Evolutionary conservation across 164 flowering plant genomes (phyloP), one percentile per base, ranked within the genome.

Genomic region (Berberis vulgaris): DNA sequence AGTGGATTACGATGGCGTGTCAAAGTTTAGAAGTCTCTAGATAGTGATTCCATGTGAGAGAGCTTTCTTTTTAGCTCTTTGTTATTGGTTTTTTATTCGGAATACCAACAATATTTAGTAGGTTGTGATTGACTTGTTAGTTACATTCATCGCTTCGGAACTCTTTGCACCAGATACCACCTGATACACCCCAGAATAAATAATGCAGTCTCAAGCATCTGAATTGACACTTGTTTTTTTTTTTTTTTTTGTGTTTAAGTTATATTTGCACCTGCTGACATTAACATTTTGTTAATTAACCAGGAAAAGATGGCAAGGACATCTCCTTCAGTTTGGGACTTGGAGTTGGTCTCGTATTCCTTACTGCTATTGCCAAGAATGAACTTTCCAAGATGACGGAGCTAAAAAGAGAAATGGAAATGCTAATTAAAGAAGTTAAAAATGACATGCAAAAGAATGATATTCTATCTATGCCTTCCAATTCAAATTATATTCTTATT

Each of bases 361-460:
- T 89, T 1, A 54, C 81, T 46, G 82, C 81, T 52, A 65, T 78
- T 1, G 71, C 76, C 52, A 89, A 74, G 73, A 77, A 69, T 65
- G 89, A 89, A 62, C 75, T 82, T 45, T 54, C 67, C 45, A 80
- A 81, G 72, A 81, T 85, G 80, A 68, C 54, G 12, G 83, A 81
- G 63, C 60, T 85, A 66, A 72, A 77, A 45, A 66, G 49, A 13
- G 76, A 84, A 70, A 77, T 84, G 80, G 88, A 87, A 68, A 42
- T 40, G 6, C 64, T 82, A 61, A 68, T 84, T 50, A 74, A 77
- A 54, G 80, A 77, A 62, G 57, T 62, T 13, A 85, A 75, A 61
- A 73, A 73, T 55, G 80, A 73, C 52, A 54, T 74, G 52, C 72
- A 52, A 56, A 74, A 47, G 67, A 69, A 73, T 52, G 68, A 79